Evolutionary conservation across 2,329 filamentous ascomycete species (phyloP).

Genomic region (Aspergillus glaucus): DNA sequence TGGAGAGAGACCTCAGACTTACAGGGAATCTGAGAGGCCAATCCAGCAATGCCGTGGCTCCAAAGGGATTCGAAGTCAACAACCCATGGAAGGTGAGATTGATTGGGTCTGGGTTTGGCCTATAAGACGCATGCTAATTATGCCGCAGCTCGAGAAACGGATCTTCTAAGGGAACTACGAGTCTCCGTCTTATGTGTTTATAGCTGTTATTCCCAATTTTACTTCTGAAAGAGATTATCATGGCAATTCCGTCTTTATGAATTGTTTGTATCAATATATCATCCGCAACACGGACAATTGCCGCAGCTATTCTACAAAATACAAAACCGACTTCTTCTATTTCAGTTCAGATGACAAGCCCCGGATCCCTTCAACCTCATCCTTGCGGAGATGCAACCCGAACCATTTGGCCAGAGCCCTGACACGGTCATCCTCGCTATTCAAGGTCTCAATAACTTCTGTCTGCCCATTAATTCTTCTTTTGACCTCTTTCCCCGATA

Average conservation of each 20-base stretch:
- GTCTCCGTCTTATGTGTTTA: conserved; percentile 9
- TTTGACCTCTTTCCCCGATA: conserved; percentile 50
- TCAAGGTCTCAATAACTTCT: conserved; percentile 41
- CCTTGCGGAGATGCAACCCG: conserved; percentile 45
- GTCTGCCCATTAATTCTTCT: conserved; percentile 48
- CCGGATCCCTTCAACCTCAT: conserved; percentile 47
- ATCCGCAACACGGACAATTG: conserved; percentile 2
- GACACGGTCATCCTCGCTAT: conserved; percentile 51
- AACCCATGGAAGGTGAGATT: conserved; percentile 58
- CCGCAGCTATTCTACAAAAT: conserved; percentile 2
- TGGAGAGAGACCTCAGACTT: conserved; percentile 59
- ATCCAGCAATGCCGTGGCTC: conserved; percentile 53
- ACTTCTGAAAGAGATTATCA: conserved; percentile 14
- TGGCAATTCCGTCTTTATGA: conserved; percentile 7
- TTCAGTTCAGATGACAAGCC: conserved; percentile 48
- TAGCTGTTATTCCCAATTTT: conserved; percentile 11
- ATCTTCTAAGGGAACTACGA: conserved; percentile 28
- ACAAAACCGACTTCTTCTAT: conserved; percentile 24
- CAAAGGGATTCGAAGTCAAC: conserved; percentile 59
- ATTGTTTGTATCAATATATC: conserved; percentile 17
- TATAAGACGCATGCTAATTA: conserved; percentile 16
- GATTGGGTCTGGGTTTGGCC: neutral
- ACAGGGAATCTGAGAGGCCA: conserved; percentile 58
- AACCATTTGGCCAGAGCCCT: conserved; percentile 47
- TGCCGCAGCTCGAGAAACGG: conserved; percentile 34